These are phyloP conservation scores for Withania somnifera DNA, from an alignment of 305 asterid genomes.

Conservation along the genomic window DNA sequence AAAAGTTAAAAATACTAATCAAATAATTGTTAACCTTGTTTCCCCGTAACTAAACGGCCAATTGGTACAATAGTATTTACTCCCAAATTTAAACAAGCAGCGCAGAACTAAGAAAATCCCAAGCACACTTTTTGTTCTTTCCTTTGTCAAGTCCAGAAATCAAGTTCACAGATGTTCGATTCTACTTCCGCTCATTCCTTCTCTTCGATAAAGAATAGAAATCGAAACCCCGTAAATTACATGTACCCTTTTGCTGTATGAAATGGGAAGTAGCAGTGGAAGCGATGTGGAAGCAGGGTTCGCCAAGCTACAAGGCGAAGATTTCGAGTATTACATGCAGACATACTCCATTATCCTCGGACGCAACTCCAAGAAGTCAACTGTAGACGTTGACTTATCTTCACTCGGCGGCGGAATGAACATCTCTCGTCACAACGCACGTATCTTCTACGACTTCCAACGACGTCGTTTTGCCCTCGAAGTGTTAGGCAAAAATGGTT, in stretches of 20 bases:
- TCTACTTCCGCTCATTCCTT: background rate
- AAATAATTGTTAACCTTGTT: too few relatives aligned
- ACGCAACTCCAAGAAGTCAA: conserved; percentile 87
- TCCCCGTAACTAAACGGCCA: too few relatives aligned
- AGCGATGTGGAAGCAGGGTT: conserved; percentile 94
- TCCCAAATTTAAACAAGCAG: background rate
- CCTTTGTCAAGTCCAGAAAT: background rate
- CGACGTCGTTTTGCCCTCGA: conserved; percentile 93
- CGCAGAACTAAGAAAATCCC: background rate
- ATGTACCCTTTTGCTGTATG: background rate
- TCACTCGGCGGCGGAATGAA: conserved; percentile 99
- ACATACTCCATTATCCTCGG: conserved; percentile 92
- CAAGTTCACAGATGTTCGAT: too few relatives aligned
- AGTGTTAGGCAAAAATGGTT: conserved; percentile 92
- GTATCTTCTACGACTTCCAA: conserved; percentile 90
- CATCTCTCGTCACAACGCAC: conserved; percentile 98
- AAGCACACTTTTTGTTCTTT: background rate
- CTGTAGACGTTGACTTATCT: conserved; percentile 91
- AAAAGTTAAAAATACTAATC: too few relatives aligned
- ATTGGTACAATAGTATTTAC: too few relatives aligned
- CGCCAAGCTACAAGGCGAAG: conserved; percentile 95
- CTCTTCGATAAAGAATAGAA: background rate
- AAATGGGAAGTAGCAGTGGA: conserved; percentile 58
- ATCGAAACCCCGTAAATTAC: background rate
- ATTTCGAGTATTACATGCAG: conserved; percentile 96